A percentile compares a stretch with the other conserved stretches of the same genome.
These are phyloP conservation scores for Penicillium angulare DNA, from an alignment of 495 filamentous ascomycete genomes.

Conservation along the genomic window DNA sequence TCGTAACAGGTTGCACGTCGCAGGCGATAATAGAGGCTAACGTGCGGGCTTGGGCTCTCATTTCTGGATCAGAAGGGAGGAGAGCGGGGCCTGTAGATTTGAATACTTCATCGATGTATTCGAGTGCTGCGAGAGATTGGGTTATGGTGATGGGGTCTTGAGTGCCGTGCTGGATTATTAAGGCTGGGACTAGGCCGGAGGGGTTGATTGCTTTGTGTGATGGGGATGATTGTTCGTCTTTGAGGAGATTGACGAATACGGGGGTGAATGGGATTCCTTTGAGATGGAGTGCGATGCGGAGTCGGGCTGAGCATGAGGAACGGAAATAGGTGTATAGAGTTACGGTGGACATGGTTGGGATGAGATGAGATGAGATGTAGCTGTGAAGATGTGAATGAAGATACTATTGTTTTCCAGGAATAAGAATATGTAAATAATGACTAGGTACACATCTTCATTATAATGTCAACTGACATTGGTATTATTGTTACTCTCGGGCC, in stretches of 20 bases:
- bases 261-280: slow-evolving; percentile 43
- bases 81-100: slow-evolving; percentile 32
- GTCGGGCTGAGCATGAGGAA: slow-evolving; percentile 53
- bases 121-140: slow-evolving; percentile 52
- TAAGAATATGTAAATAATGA: no score
- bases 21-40: slow-evolving; percentile 46
- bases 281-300: slow-evolving; percentile 51
- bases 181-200: slow-evolving; percentile 49
- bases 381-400: not conserved
- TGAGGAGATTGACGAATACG: slow-evolving; percentile 46
- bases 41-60: slow-evolving; percentile 40
- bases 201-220: slow-evolving; percentile 42
- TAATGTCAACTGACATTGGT: not conserved
- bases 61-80: slow-evolving; percentile 34
- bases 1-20: slow-evolving; percentile 53
- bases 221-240: slow-evolving; percentile 38
- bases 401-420: no score
- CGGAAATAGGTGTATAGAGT: slow-evolving; percentile 55
- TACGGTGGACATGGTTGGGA: slow-evolving; percentile 30
- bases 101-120: slow-evolving; percentile 52
- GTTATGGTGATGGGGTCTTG: slow-evolving; percentile 34
- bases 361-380: not conserved
- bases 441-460: no score
- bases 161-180: slow-evolving; percentile 30
- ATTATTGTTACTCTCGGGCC: not conserved